phyloP scores from a whole-genome alignment of 2,329 filamentous ascomycete species.

The Plectosphaerella plurivora region DNA sequence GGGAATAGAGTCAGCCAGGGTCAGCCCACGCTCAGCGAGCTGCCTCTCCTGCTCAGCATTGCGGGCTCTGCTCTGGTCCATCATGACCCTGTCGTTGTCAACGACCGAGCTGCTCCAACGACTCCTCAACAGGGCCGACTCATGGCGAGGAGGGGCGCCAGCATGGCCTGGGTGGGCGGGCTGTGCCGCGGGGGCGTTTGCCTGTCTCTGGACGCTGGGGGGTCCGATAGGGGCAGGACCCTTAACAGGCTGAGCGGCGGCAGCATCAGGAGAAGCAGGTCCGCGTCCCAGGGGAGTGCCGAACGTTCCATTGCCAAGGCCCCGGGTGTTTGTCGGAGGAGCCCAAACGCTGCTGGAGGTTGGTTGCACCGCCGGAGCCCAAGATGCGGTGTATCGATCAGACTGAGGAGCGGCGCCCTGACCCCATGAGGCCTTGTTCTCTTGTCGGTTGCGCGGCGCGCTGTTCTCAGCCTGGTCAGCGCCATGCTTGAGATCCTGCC shows the following conservation, averaged over 20 bases:
- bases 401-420: constrained; percentile 23
- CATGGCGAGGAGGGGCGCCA: background rate
- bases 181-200: constrained; percentile 8
- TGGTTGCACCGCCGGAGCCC: constrained; percentile 41
- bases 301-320: constrained; percentile 75
- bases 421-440: constrained; percentile 16
- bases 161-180: background rate
- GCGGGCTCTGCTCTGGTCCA: constrained; percentile 31
- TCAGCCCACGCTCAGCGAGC: constrained; percentile 38
- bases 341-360: constrained; percentile 66
- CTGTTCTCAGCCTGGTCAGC: background rate
- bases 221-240: constrained; percentile 43
- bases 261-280: constrained; percentile 22
- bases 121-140: constrained; percentile 11
- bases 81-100: constrained; percentile 42
- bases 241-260: constrained; percentile 21
- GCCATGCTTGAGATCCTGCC: background rate
- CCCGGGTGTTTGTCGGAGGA: constrained; percentile 64
- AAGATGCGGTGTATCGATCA: constrained; percentile 46
- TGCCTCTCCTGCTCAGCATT: constrained; percentile 37
- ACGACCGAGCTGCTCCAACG: constrained; percentile 38
- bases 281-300: constrained; percentile 53
- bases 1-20: constrained; percentile 39
- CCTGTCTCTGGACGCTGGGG: constrained; percentile 17
- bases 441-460: background rate